Evolutionary conservation across 2,329 filamentous ascomycete species (phyloP).

Genomic region (Botrytis pseudocinerea): DNA sequence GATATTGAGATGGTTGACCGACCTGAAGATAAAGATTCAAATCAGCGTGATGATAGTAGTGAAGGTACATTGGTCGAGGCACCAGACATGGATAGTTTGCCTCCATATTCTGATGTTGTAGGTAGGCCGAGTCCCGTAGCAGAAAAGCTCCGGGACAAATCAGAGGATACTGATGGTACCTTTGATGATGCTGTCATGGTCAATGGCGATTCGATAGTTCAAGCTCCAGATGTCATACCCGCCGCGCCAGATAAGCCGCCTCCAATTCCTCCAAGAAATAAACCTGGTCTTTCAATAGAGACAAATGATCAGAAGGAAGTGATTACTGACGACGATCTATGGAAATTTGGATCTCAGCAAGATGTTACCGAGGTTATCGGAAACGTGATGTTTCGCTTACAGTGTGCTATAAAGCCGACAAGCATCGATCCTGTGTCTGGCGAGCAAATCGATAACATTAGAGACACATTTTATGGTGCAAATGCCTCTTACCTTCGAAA

Average conservation of each 20-base stretch:
- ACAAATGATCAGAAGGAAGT: conserved; percentile 35
- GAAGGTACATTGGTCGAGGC: conserved; percentile 45
- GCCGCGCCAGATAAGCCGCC: conserved; percentile 39
- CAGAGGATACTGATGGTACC: conserved; percentile 15
- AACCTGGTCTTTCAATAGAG: conserved; percentile 38
- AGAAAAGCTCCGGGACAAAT: conserved; percentile 9
- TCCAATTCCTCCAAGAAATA: conserved; percentile 42
- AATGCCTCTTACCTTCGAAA: conserved; percentile 61
- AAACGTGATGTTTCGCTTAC: conserved; percentile 86
- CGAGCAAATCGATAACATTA: conserved; percentile 79
- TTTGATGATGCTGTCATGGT: conserved; percentile 40
- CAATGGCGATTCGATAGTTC: conserved; percentile 38
- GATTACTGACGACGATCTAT: conserved; percentile 39
- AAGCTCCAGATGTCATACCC: conserved; percentile 17
- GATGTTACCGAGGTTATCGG: conserved; percentile 96
- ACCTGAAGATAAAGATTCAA: conserved; percentile 32
- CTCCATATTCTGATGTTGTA: conserved; percentile 27
- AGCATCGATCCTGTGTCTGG: conserved; percentile 62
- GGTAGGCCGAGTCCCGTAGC: neutral
- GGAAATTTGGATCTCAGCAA: conserved; percentile 62
- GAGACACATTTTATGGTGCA: conserved; percentile 66
- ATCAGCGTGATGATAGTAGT: conserved; percentile 41
- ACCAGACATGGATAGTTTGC: conserved; percentile 27
- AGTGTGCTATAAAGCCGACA: conserved; percentile 79
- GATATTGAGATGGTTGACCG: conserved; percentile 41